Evolutionary conservation across 2,329 filamentous ascomycete genomes (phyloP).

Genomic region (Aureobasidium lini): DNA sequence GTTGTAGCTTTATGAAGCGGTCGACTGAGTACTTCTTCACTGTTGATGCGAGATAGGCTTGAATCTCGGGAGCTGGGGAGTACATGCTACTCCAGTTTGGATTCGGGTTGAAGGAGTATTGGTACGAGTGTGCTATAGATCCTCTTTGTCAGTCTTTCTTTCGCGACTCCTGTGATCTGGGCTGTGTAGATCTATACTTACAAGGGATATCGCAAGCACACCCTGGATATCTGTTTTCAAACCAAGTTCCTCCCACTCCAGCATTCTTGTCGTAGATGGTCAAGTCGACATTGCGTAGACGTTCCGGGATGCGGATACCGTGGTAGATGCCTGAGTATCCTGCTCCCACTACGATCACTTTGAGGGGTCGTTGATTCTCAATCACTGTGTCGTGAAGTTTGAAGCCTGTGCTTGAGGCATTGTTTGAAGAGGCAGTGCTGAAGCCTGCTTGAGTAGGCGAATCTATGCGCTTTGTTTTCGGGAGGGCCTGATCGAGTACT

Average conservation of each 20-base stretch:
- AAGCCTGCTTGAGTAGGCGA: not conserved
- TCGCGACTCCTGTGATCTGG: too few species aligned
- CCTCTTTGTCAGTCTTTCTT: not conserved
- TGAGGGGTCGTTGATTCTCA: slow-evolving; percentile 37
- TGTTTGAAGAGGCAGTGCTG: not conserved
- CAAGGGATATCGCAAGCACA: slow-evolving; percentile 31
- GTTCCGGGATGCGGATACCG: slow-evolving; percentile 38
- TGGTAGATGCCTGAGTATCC: slow-evolving; percentile 39
- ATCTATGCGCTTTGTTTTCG: not conserved
- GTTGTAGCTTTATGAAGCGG: slow-evolving; percentile 31
- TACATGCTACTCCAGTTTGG: slow-evolving; percentile 35
- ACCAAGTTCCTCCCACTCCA: slow-evolving; percentile 34
- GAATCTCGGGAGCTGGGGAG: slow-evolving; percentile 32
- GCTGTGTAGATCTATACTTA: not conserved
- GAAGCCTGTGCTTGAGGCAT: slow-evolving; percentile 16
- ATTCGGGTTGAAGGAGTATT: slow-evolving; percentile 38
- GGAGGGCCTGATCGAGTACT: not conserved
- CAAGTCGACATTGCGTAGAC: slow-evolving; percentile 32
- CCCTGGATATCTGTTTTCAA: slow-evolving; percentile 36
- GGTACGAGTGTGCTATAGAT: slow-evolving; percentile 32
- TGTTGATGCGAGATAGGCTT: slow-evolving; percentile 29
- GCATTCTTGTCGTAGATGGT: slow-evolving; percentile 39
- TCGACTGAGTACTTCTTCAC: slow-evolving; percentile 31
- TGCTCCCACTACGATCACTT: slow-evolving; percentile 38
- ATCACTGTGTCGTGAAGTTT: slow-evolving; percentile 31